Conservation (phyloP, 2,329 filamentous ascomycete species). For the Lanzia echinophila region DNA sequence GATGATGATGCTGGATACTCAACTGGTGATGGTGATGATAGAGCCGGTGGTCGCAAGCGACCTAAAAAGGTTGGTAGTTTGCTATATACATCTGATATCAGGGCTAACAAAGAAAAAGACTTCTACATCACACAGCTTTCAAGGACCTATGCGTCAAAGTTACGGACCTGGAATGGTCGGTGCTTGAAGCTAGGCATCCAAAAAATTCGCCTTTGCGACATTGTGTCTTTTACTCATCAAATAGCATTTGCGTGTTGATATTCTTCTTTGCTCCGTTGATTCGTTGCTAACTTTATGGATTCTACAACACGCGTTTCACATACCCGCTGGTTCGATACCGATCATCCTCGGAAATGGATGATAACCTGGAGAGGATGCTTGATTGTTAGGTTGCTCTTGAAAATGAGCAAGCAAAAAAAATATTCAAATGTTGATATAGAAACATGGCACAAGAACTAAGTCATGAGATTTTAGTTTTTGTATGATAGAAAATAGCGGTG, state of each 20-base stretch:
- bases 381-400: neutral
- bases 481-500: neutral
- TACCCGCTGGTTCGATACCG: neutral
- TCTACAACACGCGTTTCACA: neutral
- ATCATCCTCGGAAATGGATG: neutral
- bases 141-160: slow-evolving; percentile 31
- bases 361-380: neutral
- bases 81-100: slow-evolving; percentile 11
- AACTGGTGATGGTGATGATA: slow-evolving; percentile 63
- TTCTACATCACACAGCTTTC: slow-evolving; percentile 20
- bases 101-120: slow-evolving; percentile 26
- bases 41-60: slow-evolving; percentile 48
- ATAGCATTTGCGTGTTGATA: neutral
- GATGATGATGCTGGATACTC: slow-evolving; percentile 66
- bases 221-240: neutral
- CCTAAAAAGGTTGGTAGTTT: slow-evolving; percentile 53
- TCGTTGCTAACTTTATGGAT: slow-evolving; percentile 5
- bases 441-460: neutral
- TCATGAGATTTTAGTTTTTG: neutral
- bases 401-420: neutral
- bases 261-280: slow-evolving; percentile 1
- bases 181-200: slow-evolving; percentile 33
- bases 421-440: slow-evolving; percentile 1
- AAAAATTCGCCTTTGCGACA: neutral
- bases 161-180: slow-evolving; percentile 54